A percentile compares a stretch with the other conserved stretches of the same genome.
Evolutionary conservation across 1,139 yeast species (phyloP).

Genomic region (Taphrina sp.): DNA sequence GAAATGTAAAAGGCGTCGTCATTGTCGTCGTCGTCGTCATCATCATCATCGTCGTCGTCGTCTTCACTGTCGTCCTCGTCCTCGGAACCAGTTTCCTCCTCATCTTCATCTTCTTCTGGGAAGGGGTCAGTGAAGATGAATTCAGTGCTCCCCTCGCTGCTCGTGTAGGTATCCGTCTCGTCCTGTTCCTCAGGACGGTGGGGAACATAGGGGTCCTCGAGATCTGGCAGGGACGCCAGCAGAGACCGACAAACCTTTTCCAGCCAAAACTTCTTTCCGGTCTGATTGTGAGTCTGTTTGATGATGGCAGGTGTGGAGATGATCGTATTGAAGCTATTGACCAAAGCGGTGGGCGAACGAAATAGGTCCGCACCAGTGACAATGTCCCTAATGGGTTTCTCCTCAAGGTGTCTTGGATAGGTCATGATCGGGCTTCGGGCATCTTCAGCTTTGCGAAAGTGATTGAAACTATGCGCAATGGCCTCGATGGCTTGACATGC

Average conservation of each 20-base stretch:
- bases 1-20: not conserved
- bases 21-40: slow-evolving; percentile 10
- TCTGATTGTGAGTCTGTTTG: not conserved
- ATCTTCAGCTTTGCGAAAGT: too few relatives aligned
- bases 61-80: not conserved
- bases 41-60: slow-evolving; percentile 15
- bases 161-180: not conserved
- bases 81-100: not conserved
- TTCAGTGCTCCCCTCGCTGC: too few relatives aligned
- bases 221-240: not conserved
- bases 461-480: too few relatives aligned
- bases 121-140: not conserved
- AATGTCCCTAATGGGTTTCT: too few relatives aligned
- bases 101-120: not conserved
- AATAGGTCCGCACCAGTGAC: too few relatives aligned
- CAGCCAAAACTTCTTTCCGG: slow-evolving; percentile 5
- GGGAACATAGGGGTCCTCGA: not conserved
- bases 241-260: slow-evolving; percentile 8
- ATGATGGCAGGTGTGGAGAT: slow-evolving; percentile 1
- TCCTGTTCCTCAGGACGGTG: too few relatives aligned
- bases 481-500: too few relatives aligned
- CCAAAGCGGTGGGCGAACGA: not conserved
- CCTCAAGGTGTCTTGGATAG: too few relatives aligned
- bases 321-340: slow-evolving; percentile 8
- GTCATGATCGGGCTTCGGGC: too few relatives aligned